Conservation (phyloP, 805 yeast species). For the Sugiyamaella mastotermitis region DNA sequence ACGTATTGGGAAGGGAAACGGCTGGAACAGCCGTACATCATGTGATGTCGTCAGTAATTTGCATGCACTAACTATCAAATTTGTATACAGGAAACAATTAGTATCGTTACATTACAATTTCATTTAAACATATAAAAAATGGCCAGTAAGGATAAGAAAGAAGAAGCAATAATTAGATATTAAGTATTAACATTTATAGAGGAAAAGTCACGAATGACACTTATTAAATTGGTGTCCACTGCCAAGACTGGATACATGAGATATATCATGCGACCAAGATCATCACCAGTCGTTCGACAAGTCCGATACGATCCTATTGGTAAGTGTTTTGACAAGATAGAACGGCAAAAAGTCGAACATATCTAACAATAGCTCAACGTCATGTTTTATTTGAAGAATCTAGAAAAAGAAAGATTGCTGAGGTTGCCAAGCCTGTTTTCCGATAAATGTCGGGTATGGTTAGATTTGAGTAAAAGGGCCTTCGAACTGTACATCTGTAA, state of each 20-base stretch:
- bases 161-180: not conserved
- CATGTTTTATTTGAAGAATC: constrained; percentile 88
- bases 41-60: too few relatives aligned
- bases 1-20: too few relatives aligned
- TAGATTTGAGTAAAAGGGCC: not conserved
- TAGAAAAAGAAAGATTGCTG: constrained; percentile 70
- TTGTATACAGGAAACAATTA: too few relatives aligned
- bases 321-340: constrained; percentile 18
- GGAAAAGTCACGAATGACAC: constrained; percentile 71
- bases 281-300: constrained; percentile 71
- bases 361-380: constrained; percentile 51
- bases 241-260: constrained; percentile 88
- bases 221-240: constrained; percentile 78
- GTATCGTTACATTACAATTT: too few relatives aligned
- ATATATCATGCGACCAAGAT: constrained; percentile 74
- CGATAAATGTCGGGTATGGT: too few relatives aligned
- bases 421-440: constrained; percentile 22
- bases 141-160: not conserved
- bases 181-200: constrained; percentile 27
- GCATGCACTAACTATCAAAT: too few relatives aligned
- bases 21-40: too few relatives aligned
- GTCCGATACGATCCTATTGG: constrained; percentile 78
- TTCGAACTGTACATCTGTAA: not conserved
- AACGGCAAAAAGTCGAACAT: not conserved
- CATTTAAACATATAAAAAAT: too few relatives aligned